Conservation (phyloP, 805 yeast genomes). For the Komagataella pseudopastoris region DNA sequence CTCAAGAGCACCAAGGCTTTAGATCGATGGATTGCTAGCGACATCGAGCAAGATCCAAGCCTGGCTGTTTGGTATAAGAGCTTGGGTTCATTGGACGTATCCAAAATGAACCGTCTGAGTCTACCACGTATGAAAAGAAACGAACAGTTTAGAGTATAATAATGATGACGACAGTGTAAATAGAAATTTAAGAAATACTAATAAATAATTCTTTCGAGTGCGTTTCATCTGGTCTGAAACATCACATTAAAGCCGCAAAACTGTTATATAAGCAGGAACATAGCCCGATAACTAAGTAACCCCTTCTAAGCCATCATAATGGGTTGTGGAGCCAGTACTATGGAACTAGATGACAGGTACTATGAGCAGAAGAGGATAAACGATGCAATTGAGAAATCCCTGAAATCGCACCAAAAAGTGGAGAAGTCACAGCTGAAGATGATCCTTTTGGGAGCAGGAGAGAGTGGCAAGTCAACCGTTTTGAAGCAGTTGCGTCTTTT, state of each 20-base stretch:
- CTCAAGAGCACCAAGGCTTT: conserved; percentile 10
- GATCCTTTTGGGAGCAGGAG: conserved; percentile 85
- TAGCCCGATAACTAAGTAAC: neutral
- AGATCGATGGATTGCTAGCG: neutral
- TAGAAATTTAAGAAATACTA: neutral
- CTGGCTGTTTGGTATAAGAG: neutral
- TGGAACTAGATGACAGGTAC: neutral
- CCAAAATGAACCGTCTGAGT: neutral
- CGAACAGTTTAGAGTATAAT: neutral
- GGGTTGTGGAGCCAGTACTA: neutral
- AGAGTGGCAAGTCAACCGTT: conserved; percentile 88
- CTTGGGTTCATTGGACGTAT: neutral
- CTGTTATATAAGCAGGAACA: neutral
- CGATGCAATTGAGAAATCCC: conserved; percentile 50
- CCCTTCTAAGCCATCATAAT: neutral
- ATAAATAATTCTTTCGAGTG: neutral
- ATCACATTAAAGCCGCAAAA: neutral
- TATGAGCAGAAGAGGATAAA: conserved; percentile 27
- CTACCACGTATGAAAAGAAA: neutral
- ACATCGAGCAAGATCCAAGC: neutral
- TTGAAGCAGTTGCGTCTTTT: conserved; percentile 76
- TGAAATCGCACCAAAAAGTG: conserved; percentile 35
- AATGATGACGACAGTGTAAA: neutral
- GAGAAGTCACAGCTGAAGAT: conserved; percentile 54
- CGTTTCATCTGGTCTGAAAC: neutral